phyloP scores from a whole-genome alignment of 768 basidiomycete genomes.

The Termitomyces sp. region DNA sequence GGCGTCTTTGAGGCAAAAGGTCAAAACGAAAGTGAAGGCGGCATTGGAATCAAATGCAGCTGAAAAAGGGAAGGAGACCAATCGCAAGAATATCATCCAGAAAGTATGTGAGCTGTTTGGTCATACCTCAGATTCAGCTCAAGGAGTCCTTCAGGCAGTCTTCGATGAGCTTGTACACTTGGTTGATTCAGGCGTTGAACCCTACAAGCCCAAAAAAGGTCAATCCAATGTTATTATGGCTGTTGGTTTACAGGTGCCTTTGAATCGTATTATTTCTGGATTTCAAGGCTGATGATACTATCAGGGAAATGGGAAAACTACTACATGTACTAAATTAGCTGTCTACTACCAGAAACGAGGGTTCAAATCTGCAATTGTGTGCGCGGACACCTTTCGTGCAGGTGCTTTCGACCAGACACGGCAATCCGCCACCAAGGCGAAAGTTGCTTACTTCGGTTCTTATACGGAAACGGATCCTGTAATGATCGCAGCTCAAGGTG shows the following conservation, averaged over 20 bases:
- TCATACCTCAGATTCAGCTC: background rate
- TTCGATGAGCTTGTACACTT: slow-evolving; percentile 94
- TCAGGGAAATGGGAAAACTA: slow-evolving; percentile 97
- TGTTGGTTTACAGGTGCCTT: slow-evolving; percentile 83
- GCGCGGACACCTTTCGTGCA: slow-evolving; percentile 98
- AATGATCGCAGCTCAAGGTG: slow-evolving; percentile 89
- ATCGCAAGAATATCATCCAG: slow-evolving; percentile 85
- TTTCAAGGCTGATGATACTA: background rate
- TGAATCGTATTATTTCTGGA: background rate
- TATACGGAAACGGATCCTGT: slow-evolving; percentile 99
- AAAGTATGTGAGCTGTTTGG: slow-evolving; percentile 48
- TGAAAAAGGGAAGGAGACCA: slow-evolving; percentile 75
- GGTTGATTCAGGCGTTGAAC: slow-evolving; percentile 93
- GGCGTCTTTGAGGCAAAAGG: slow-evolving; percentile 77
- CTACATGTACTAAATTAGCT: slow-evolving; percentile 97
- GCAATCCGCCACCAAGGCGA: slow-evolving; percentile 97
- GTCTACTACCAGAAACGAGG: slow-evolving; percentile 97
- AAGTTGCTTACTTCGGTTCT: slow-evolving; percentile 97
- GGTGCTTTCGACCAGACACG: slow-evolving; percentile 99
- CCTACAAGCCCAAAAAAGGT: slow-evolving; percentile 95
- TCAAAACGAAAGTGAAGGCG: slow-evolving; percentile 86
- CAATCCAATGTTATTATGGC: slow-evolving; percentile 95
- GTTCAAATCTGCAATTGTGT: slow-evolving; percentile 95
- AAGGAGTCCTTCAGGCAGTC: slow-evolving; percentile 58
- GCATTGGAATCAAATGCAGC: slow-evolving; percentile 56